A percentile compares a stretch with the other conserved stretches of the same genome.
Evolutionary conservation across 345 rosid species (phyloP).

Genomic region (Punica granatum): DNA sequence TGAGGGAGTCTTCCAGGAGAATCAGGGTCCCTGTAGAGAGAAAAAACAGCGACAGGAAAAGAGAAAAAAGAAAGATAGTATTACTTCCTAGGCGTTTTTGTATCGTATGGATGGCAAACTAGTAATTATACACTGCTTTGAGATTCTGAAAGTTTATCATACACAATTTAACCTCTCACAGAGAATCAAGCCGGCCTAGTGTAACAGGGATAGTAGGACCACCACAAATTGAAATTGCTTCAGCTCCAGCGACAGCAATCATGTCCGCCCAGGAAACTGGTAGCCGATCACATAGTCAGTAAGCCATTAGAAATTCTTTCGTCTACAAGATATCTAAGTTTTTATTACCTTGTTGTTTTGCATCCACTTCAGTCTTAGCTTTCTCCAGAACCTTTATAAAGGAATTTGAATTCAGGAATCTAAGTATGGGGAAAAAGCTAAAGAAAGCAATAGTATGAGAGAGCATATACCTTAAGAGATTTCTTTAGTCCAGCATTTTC

Average conservation of each 20-base stretch:
- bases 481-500: conserved; percentile 85
- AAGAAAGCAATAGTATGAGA: not conserved
- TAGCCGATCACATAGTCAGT: not conserved
- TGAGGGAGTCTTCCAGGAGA: conserved; percentile 78
- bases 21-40: conserved; percentile 54
- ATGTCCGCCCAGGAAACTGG: conserved; percentile 96
- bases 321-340: not conserved
- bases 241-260: conserved; percentile 86
- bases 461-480: conserved; percentile 51
- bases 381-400: conserved; percentile 62
- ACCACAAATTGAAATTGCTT: conserved; percentile 84
- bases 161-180: conserved; percentile 31
- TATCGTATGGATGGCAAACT: not conserved
- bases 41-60: not conserved
- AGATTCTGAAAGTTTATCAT: conserved; percentile 4
- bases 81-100: not conserved
- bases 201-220: conserved; percentile 70
- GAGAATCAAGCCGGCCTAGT: conserved; percentile 70
- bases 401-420: conserved; percentile 21
- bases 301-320: no score
- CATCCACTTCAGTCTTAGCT: conserved; percentile 71
- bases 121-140: not conserved
- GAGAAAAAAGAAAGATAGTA: not conserved
- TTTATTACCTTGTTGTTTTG: conserved; percentile 47
- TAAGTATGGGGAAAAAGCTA: not conserved